A percentile compares a stretch with the other conserved stretches of the same genome.
Evolutionary conservation across 2,329 filamentous ascomycete species (phyloP).

Genomic region (Penicillium paneum): DNA sequence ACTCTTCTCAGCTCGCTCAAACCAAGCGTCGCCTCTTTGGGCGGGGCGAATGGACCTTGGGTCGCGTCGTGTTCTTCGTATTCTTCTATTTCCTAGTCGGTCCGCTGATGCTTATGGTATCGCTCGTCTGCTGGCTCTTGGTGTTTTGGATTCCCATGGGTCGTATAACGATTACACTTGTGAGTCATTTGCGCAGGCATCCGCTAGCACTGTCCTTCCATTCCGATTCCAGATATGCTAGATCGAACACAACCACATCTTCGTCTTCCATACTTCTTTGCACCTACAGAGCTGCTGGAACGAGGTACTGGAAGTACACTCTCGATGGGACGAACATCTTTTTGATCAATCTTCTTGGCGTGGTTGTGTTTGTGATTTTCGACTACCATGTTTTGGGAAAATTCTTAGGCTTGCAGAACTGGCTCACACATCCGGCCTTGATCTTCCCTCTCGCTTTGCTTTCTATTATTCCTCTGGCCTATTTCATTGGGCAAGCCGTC

Average conservation of each 20-base stretch:
- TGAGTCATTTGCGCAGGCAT: constrained; percentile 88
- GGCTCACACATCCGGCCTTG: constrained; percentile 78
- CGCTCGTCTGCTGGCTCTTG: constrained; percentile 86
- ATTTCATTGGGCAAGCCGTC: constrained; percentile 97
- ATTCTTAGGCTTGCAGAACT: constrained; percentile 64
- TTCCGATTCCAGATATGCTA: constrained; percentile 72
- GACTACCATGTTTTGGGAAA: constrained; percentile 80
- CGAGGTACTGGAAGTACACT: constrained; percentile 99
- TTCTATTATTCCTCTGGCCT: constrained; percentile 93
- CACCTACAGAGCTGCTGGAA: constrained; percentile 91
- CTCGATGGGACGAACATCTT: constrained; percentile 98
- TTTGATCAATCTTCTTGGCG: constrained; percentile 89
- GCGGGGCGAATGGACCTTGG: constrained; percentile 91
- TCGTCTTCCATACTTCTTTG: constrained; percentile 87
- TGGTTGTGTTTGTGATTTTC: constrained; percentile 91
- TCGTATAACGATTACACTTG: constrained; percentile 83
- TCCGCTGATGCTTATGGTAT: constrained; percentile 80
- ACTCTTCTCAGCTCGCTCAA: constrained; percentile 43
- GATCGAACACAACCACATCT: constrained; percentile 65
- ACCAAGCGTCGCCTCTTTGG: constrained; percentile 87
- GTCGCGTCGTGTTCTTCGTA: constrained; percentile 90
- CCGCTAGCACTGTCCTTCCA: constrained; percentile 92
- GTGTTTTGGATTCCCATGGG: constrained; percentile 99
- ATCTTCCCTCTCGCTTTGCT: constrained; percentile 79
- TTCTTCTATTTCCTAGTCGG: constrained; percentile 94